These are phyloP conservation scores for Pascua sp. DNA, from an alignment of 1,284 basidiomycete genomes.

Conservation along the genomic window DNA sequence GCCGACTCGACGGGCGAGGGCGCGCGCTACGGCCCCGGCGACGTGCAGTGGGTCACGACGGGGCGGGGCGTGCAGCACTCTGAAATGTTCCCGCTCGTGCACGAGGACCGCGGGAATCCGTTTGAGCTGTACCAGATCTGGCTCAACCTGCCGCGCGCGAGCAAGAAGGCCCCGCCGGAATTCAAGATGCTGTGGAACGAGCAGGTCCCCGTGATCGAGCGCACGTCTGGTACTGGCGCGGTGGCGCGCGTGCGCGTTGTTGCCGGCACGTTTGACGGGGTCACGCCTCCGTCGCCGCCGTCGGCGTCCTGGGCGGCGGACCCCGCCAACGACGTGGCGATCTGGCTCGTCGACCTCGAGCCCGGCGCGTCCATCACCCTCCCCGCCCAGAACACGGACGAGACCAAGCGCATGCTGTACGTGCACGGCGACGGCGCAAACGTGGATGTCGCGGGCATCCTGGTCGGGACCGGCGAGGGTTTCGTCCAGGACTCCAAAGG, in stretches of 20 bases:
- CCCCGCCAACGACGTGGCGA: constrained; percentile 13
- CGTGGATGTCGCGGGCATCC: constrained; percentile 9
- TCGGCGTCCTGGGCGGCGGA: constrained; percentile 9
- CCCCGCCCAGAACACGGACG: constrained; percentile 5
- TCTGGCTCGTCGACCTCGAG: constrained; percentile 17
- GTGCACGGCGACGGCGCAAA: constrained; percentile 13
- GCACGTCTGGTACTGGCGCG: background rate
- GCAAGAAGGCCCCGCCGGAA: constrained; percentile 11
- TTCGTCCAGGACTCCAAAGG: constrained; percentile 4
- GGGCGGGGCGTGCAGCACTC: constrained; percentile 66
- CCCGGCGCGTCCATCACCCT: constrained; percentile 12
- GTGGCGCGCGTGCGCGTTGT: constrained; percentile 6
- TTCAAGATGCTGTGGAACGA: constrained; percentile 19
- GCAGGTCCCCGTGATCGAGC: constrained; percentile 11
- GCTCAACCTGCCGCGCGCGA: constrained; percentile 16
- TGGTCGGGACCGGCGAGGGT: constrained; percentile 6
- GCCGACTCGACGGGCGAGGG: constrained; percentile 16
- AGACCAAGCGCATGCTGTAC: constrained; percentile 17
- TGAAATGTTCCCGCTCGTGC: constrained; percentile 58
- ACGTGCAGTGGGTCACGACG: constrained; percentile 93
- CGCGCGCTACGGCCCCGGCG: constrained; percentile 56
- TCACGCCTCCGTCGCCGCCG: constrained; percentile 7
- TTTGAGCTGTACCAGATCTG: constrained; percentile 17
- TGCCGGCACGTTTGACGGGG: constrained; percentile 14
- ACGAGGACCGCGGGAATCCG: constrained; percentile 6